These are phyloP conservation scores for Penicillium odoratum DNA, from an alignment of 495 filamentous ascomycete genomes.

Conservation along the genomic window DNA sequence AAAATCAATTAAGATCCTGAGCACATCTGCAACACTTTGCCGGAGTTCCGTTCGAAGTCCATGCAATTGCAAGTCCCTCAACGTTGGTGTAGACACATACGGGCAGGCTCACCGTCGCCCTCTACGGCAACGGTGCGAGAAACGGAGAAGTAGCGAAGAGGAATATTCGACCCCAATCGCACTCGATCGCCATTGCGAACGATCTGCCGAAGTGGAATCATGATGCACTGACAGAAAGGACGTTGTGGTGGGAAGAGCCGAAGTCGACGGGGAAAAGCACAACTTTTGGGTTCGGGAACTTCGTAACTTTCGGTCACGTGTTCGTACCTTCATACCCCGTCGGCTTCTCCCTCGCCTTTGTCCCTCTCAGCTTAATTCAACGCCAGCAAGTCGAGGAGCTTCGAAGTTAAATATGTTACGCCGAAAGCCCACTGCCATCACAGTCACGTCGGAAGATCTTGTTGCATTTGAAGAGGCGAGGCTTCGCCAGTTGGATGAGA, in stretches of 20 bases:
- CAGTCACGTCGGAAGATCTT: constrained; percentile 76
- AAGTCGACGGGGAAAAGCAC: constrained; percentile 7
- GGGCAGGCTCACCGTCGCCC: constrained; percentile 20
- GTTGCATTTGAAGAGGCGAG: constrained; percentile 69
- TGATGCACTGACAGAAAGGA: constrained; percentile 18
- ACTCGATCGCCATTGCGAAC: constrained; percentile 18
- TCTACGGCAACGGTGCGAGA: constrained; percentile 21
- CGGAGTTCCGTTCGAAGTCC: background rate
- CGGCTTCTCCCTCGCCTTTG: background rate
- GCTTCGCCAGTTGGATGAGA: constrained; percentile 34
- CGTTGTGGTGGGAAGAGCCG: constrained; percentile 9
- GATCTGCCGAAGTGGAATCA: constrained; percentile 35
- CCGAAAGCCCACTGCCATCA: constrained; percentile 74
- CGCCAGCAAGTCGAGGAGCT: background rate
- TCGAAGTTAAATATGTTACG: constrained; percentile 63
- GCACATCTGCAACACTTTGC: background rate
- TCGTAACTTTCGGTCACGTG: constrained; percentile 5
- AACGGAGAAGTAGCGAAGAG: constrained; percentile 35
- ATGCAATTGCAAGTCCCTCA: background rate
- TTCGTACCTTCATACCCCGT: background rate
- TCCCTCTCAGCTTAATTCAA: background rate
- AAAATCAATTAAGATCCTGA: background rate
- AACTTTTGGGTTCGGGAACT: constrained; percentile 11
- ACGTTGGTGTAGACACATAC: constrained; percentile 22
- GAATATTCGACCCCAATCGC: constrained; percentile 11